Percentiles rank a stretch among this genome's conserved stretches.
phyloP scores from a whole-genome alignment of 129 eudicot genomes.

The Artemisia tridentata region DNA sequence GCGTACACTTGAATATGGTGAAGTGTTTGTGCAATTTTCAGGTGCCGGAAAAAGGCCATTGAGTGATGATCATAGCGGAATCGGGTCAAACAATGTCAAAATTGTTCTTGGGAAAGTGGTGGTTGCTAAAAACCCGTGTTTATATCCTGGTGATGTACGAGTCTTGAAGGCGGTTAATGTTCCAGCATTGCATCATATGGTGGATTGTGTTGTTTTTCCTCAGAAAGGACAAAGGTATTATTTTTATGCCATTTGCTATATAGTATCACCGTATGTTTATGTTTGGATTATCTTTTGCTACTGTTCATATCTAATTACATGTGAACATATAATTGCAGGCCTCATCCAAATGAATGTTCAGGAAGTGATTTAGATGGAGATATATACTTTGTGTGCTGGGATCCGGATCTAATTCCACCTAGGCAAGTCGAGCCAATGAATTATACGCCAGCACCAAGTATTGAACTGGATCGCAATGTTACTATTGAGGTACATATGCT shows the following conservation, averaged over 20 bases:
- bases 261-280: neutral
- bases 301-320: neutral
- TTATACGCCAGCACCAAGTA: slow-evolving; percentile 54
- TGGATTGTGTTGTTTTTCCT: slow-evolving; percentile 84
- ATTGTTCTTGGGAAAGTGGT: slow-evolving; percentile 48
- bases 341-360: slow-evolving; percentile 93
- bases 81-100: slow-evolving; percentile 2
- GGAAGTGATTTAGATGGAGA: slow-evolving; percentile 98
- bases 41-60: slow-evolving; percentile 38
- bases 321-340: slow-evolving; percentile 41
- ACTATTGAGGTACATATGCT: slow-evolving; percentile 63
- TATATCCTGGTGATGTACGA: slow-evolving; percentile 86
- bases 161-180: slow-evolving; percentile 60
- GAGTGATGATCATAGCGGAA: slow-evolving; percentile 23
- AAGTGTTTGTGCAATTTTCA: slow-evolving; percentile 80
- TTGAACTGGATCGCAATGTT: slow-evolving; percentile 58
- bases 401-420: slow-evolving; percentile 64
- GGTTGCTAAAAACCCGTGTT: slow-evolving; percentile 87
- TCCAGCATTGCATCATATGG: slow-evolving; percentile 65
- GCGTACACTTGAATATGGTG: slow-evolving; percentile 64
- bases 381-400: slow-evolving; percentile 84
- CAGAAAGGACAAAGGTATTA: slow-evolving; percentile 59
- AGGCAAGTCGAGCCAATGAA: slow-evolving; percentile 57
- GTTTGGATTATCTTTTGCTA: slow-evolving; percentile 17
- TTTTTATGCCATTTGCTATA: neutral